A percentile compares a stretch with the other conserved stretches of the same genome.
phyloP scores from a whole-genome alignment of 2,329 filamentous ascomycete genomes.

The Amesomyces nigricolor region DNA sequence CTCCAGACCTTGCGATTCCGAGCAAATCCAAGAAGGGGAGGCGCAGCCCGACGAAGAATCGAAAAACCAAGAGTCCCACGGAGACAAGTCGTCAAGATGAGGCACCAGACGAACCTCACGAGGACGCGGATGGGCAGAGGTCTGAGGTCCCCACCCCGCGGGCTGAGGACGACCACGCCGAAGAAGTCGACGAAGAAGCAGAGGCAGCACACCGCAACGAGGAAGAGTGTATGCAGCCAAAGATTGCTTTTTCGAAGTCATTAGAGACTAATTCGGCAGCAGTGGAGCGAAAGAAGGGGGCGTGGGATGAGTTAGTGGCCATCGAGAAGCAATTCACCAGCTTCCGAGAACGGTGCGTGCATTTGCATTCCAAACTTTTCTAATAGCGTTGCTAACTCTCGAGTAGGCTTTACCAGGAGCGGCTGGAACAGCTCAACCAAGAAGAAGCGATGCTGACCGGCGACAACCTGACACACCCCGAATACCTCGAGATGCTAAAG shows the following conservation, averaged over 20 bases:
- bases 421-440: conserved; percentile 71
- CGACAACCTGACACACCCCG: conserved; percentile 71
- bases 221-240: conserved; percentile 53
- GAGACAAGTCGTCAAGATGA: conserved; percentile 22
- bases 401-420: conserved; percentile 76
- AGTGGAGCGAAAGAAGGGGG: conserved; percentile 75
- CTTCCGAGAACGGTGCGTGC: conserved; percentile 68
- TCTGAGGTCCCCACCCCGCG: conserved; percentile 36
- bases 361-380: background rate
- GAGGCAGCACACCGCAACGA: conserved; percentile 56
- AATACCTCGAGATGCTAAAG: conserved; percentile 84
- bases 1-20: conserved; percentile 33
- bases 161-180: conserved; percentile 50
- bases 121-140: conserved; percentile 31
- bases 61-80: conserved; percentile 34
- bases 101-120: conserved; percentile 27
- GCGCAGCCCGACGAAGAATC: conserved; percentile 36
- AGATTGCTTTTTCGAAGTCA: background rate
- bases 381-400: conserved; percentile 21
- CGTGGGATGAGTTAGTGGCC: conserved; percentile 69
- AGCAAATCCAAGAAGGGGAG: conserved; percentile 37
- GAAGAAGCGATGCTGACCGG: conserved; percentile 58
- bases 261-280: conserved; percentile 24
- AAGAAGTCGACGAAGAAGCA: conserved; percentile 55
- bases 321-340: conserved; percentile 86